A percentile compares a stretch with the other conserved stretches of the same genome.
phyloP scores from a whole-genome alignment of 2,329 filamentous ascomycete species.

The Aureobasidium pullulans region DNA sequence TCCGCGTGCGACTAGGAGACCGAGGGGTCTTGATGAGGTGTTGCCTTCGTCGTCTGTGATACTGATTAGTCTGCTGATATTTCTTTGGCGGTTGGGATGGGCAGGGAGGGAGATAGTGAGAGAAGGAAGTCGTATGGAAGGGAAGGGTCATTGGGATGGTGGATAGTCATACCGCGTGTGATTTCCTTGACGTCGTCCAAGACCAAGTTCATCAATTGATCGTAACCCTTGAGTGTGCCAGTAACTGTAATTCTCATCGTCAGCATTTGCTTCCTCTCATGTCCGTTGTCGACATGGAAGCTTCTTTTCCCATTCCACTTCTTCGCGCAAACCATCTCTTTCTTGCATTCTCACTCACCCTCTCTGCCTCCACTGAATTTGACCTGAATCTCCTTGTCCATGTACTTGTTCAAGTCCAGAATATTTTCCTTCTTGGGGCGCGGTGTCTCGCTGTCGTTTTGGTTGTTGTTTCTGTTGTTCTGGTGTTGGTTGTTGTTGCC shows the following conservation, averaged over 20 bases:
- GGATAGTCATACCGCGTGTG: conserved; percentile 60
- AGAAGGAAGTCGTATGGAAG: background rate
- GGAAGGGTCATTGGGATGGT: background rate
- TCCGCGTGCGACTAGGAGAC: conserved; percentile 82
- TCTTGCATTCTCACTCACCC: conserved; percentile 44
- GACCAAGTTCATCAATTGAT: conserved; percentile 96
- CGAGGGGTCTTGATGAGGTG: conserved; percentile 70
- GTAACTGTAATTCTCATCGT: conserved; percentile 52
- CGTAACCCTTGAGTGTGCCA: conserved; percentile 87
- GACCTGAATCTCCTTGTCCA: conserved; percentile 91
- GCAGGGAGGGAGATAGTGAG: background rate
- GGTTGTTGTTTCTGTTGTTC: conserved; percentile 21
- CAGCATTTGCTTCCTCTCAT: background rate
- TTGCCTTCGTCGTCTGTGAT: conserved; percentile 85
- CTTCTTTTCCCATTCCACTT: background rate
- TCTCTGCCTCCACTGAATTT: conserved; percentile 95
- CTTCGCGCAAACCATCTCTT: too few relatives aligned
- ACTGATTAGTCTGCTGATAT: background rate
- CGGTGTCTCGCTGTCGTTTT: conserved; percentile 18
- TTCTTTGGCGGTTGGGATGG: conserved; percentile 37
- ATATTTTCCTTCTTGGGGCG: conserved; percentile 98
- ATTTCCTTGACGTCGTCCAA: conserved; percentile 89
- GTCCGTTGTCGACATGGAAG: too few relatives aligned
- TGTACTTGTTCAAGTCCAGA: conserved; percentile 87
- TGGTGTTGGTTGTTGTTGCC: conserved; percentile 20